Percentiles rank a stretch among this genome's conserved stretches.
Evolutionary conservation across 75 land plant genomes (phyloP).

Genomic region (Sequoiadendron giganteum): DNA sequence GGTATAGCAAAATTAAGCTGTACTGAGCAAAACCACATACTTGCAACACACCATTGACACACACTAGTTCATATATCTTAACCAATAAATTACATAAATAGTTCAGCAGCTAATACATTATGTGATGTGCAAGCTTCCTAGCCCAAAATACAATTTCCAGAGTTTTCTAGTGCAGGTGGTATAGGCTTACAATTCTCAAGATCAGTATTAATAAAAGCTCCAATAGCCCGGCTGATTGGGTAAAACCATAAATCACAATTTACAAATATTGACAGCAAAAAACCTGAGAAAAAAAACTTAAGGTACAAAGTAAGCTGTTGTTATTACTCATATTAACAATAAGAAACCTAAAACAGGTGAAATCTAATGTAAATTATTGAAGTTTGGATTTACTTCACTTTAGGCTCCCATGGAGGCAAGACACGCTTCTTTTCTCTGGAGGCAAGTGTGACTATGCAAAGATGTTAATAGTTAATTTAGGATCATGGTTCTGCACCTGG

Average conservation of each 20-base stretch:
- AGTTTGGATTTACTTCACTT: not conserved
- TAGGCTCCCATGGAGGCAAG: not conserved
- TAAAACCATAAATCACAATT: not conserved
- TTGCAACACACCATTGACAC: too few relatives aligned
- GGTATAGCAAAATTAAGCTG: slow-evolving; percentile 73
- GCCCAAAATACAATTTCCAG: not conserved
- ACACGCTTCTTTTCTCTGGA: not conserved
- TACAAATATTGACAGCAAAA: not conserved
- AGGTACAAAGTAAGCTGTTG: not conserved
- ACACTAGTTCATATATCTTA: too few relatives aligned
- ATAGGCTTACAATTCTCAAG: not conserved
- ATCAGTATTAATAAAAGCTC: not conserved
- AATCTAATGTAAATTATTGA: too few relatives aligned
- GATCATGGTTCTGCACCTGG: not conserved
- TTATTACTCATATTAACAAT: too few relatives aligned
- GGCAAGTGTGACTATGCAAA: not conserved
- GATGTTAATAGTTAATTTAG: not conserved
- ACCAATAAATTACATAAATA: too few relatives aligned
- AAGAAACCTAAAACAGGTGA: too few relatives aligned
- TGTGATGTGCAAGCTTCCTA: not conserved
- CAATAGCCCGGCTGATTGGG: not conserved
- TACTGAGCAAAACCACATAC: too few relatives aligned
- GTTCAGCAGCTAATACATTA: not conserved
- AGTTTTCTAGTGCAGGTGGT: not conserved
- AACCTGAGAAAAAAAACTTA: not conserved